phyloP scores from a whole-genome alignment of 257 asterid genomes.

The Misopates orontium region DNA sequence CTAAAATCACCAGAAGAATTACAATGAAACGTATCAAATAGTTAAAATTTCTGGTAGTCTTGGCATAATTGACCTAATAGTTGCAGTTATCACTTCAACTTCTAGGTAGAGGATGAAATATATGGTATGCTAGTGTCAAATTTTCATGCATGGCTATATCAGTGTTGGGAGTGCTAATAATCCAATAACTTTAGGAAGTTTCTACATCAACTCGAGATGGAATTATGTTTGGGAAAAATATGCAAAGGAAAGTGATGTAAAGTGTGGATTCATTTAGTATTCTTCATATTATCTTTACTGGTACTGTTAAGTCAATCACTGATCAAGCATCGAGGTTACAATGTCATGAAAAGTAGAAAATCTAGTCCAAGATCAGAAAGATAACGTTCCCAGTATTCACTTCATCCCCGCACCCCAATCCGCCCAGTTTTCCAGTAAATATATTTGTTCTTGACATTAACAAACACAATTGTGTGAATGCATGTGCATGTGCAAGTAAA shows the following conservation, averaged over 20 bases:
- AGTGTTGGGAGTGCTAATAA: too few relatives aligned
- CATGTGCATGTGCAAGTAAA: conserved; percentile 3
- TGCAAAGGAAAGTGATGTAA: background rate
- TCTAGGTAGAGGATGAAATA: background rate
- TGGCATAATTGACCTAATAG: conserved; percentile 6
- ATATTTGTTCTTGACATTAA: conserved; percentile 10
- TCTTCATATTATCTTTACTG: conserved; percentile 2
- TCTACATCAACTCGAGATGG: background rate
- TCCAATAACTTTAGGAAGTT: background rate
- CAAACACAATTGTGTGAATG: background rate
- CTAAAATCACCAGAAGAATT: conserved; percentile 1
- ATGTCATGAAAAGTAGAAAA: conserved; percentile 1
- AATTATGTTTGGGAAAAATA: background rate
- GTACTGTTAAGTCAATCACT: conserved; percentile 18
- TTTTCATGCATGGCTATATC: too few relatives aligned
- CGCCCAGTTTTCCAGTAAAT: conserved; percentile 2
- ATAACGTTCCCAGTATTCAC: background rate
- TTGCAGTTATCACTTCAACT: background rate
- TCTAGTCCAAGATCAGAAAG: conserved; percentile 1
- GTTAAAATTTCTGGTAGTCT: background rate
- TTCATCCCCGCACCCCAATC: conserved; percentile 7
- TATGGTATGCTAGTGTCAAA: background rate
- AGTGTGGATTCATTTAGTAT: too few relatives aligned
- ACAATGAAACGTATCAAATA: conserved; percentile 5
- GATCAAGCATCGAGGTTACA: background rate